Base-by-base conservation (phyloP, 2,329 filamentous ascomycete species). In the Zymoseptoria passerinii region DNA sequence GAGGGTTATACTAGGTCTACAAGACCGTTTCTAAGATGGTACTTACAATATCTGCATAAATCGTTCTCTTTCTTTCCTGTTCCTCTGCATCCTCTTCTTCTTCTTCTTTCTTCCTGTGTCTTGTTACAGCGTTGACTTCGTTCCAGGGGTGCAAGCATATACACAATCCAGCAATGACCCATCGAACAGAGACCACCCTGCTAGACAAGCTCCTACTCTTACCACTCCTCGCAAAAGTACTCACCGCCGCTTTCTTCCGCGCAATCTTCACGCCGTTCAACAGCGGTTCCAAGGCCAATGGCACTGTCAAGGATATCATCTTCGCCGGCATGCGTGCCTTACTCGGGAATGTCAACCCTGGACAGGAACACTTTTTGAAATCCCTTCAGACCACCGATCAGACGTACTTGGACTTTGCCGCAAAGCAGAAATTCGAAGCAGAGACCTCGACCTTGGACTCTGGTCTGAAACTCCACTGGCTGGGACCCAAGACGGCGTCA, bases 391-490 rank as follows among this genome's bases (percentile, higher is more conserved):
- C 52, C 62, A 74, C 65, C 62, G 70, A 74, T 20, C 60, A 67
- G 0, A 64, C 59, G 8, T 78, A 77, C 59, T 61, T 71, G 28
- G 63, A 71, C 20, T 69, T 73, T 50, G 71, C 72, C 35, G 67
- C 72, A 29, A 66, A 71, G 28, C 63, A 70, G 23, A 66, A 67
- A 8, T 71, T 77, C 60, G 63, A 70, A 7, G 74, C 76, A 0
- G 70, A 75, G 23, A 75, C 66, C 51, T 68, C 73, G 18, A 72
- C 70, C 1, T 66, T 77, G 2, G 72, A 75, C 53, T 77, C 77
- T 18, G 78, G 78, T 7, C 70, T 74, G 9, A 72, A 74, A 57
- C 74, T 77, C 0, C 75, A 78, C 61, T 80, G 78, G 78, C 67
- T 81, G 3, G 78, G 79, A 5, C 60, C 67, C 23, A 69, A 67